phyloP scores from a whole-genome alignment of 176 grass and related monocot species.

The Hyparrhenia diplandra region DNA sequence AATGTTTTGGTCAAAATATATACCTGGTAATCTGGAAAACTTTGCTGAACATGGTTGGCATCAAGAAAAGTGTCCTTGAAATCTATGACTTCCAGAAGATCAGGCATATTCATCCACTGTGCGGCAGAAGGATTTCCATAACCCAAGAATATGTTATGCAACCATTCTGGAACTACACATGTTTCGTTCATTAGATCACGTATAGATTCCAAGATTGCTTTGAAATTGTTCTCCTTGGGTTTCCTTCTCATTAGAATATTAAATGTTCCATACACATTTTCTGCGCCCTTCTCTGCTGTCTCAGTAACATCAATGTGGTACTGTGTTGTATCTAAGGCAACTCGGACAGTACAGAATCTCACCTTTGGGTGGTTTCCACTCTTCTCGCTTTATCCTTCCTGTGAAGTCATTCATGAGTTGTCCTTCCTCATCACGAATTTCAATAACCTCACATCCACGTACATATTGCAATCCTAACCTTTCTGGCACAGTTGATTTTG shows the following conservation, averaged over 20 bases:
- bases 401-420: constrained; percentile 99
- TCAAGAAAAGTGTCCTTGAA: constrained; percentile 99
- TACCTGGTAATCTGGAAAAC: constrained; percentile 90
- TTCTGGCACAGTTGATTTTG: constrained; percentile 89
- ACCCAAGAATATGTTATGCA: constrained; percentile 98
- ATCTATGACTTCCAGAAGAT: constrained; percentile 84
- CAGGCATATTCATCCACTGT: constrained; percentile 90
- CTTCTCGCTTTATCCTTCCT: constrained; percentile 92
- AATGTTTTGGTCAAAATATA: constrained; percentile 18
- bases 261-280: constrained; percentile 90
- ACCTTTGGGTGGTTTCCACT: constrained; percentile 97
- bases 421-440: constrained; percentile 88
- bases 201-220: constrained; percentile 98
- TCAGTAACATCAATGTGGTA: constrained; percentile 85
- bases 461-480: constrained; percentile 93
- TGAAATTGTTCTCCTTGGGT: constrained; percentile 99
- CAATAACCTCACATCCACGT: constrained; percentile 93
- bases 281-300: constrained; percentile 69
- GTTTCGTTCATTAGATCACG: constrained; percentile 99
- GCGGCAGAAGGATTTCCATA: constrained; percentile 95
- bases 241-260: constrained; percentile 98
- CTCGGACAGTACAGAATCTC: constrained; percentile 83
- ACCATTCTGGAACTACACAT: constrained; percentile 96
- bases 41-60: constrained; percentile 67
- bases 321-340: constrained; percentile 91